A percentile compares a stretch with the other conserved stretches of the same genome.
Evolutionary conservation across 768 basidiomycete genomes (phyloP).

Genomic region (Hypholoma fasciculare): DNA sequence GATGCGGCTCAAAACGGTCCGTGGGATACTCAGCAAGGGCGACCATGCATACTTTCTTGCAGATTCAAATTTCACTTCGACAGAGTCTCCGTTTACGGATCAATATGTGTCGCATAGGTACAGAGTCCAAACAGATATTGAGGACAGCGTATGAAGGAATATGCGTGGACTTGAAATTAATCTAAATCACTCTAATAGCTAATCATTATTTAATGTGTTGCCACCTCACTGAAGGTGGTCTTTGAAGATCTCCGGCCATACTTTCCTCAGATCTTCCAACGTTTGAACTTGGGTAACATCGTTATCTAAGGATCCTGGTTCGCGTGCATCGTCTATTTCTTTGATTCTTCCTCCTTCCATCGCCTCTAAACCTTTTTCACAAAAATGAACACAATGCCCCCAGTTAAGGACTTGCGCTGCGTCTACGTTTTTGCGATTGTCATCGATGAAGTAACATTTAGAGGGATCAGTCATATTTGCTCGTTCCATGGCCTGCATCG

Average conservation of each 20-base stretch:
- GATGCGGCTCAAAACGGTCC: no score
- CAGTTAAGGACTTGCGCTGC: conserved; percentile 68
- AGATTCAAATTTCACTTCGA: no score
- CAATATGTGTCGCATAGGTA: no score
- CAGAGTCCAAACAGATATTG: no score
- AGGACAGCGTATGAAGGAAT: no score
- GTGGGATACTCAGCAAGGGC: no score
- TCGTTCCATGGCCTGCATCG: conserved; percentile 58
- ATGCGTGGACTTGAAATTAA: no score
- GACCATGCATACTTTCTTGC: no score
- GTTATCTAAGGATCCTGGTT: conserved; percentile 34
- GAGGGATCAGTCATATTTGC: conserved; percentile 64
- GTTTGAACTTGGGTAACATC: conserved; percentile 53
- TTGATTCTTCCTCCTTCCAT: conserved; percentile 64
- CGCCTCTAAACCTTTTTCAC: conserved; percentile 62
- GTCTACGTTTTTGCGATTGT: conserved; percentile 68
- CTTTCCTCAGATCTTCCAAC: conserved; percentile 63
- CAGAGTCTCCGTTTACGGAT: no score
- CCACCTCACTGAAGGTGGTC: background rate
- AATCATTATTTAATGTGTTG: no score
- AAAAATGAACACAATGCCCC: conserved; percentile 76
- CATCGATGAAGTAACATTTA: conserved; percentile 80
- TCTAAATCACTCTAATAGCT: no score
- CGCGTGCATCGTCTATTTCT: conserved; percentile 42
- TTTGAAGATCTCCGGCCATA: conserved; percentile 80